Base-by-base conservation (phyloP, 2,329 filamentous ascomycete genomes). In the Colletotrichum orchidophilum region DNA sequence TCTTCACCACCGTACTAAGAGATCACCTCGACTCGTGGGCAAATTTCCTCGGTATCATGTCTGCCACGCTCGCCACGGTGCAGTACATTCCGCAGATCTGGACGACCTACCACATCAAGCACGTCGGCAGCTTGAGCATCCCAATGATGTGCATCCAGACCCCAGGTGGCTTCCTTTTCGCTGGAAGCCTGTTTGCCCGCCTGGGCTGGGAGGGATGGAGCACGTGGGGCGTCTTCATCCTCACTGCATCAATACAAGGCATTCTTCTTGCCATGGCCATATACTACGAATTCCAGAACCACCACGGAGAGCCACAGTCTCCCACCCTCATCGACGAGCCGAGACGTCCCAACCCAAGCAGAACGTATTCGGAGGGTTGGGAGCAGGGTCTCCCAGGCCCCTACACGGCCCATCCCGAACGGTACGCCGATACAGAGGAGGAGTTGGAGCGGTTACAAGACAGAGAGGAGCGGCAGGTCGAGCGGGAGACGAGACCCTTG, bases 71-170 rank as follows among this genome's bases (percentile, higher is more conserved):
- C 5, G 94, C 96, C 0, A 92, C 90, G 0, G 88, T 98, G 26
- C 96, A 99, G 82, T 99, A 98, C 81, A 85, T 99, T 18, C 96
- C 96, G 0, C 96, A 99, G 82, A 97, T 99, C 74, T 95, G 91
- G 83, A 98, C 93, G 63, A 99, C 96, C 0, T 97, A 94, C 83
- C 88, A 86, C 63, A 85, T 98, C 69, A 93, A 96, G 79, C 92
- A 95, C 76, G 93, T 97, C 2, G 95, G 95, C 65, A 97, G 95
- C 80, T 84, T 99, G 76, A 97, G 94, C 77, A 96, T 99, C 67
- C 92, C 94, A 5, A 98, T 98, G 93, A 98, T 99, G 95, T 93
- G 93, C 79, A 97, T 99, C 39, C 96, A 99, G 81, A 98, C 96
- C 0, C 96, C 96, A 0, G 96, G 96, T 0, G 95, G 94, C 70